A percentile compares a stretch with the other conserved stretches of the same genome.
These are phyloP conservation scores for Pseudopithomyces chartarum DNA, from an alignment of 2,329 filamentous ascomycete genomes.

Conservation along the genomic window DNA sequence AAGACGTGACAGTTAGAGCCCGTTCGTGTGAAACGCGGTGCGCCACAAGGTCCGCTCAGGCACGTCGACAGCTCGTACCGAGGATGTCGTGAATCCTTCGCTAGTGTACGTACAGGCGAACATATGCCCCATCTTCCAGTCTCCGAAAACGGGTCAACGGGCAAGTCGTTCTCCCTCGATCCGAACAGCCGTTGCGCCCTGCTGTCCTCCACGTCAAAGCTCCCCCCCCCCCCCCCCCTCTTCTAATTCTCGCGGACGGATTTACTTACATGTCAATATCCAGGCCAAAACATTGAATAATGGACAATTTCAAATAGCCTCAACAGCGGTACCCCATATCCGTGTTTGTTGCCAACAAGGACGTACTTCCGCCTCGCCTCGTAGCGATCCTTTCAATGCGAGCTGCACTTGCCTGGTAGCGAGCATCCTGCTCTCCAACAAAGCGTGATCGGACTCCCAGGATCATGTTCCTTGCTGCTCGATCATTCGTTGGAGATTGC, in stretches of 20 bases:
- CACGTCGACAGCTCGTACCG: too few relatives aligned
- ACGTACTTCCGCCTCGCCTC: constrained; percentile 1
- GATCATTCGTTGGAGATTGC: constrained; percentile 14
- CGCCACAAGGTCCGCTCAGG: too few relatives aligned
- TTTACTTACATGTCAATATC: too few relatives aligned
- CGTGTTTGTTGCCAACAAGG: not conserved
- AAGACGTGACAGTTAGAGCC: too few relatives aligned
- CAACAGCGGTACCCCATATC: too few relatives aligned
- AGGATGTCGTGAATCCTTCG: not conserved
- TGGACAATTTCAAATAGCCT: too few relatives aligned
- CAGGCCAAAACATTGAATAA: too few relatives aligned
- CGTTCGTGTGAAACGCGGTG: too few relatives aligned
- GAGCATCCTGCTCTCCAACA: constrained; percentile 5
- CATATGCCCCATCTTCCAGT: not conserved
- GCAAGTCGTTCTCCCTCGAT: constrained; percentile 33
- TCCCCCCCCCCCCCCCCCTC: too few relatives aligned
- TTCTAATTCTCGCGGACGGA: too few relatives aligned
- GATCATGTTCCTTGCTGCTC: constrained; percentile 15
- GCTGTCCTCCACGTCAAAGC: constrained; percentile 10
- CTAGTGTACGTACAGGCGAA: not conserved
- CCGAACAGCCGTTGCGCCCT: constrained; percentile 15
- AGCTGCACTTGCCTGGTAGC: constrained; percentile 8
- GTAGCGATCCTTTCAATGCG: constrained; percentile 1
- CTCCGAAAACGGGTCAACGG: constrained; percentile 27
- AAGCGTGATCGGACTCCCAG: constrained; percentile 5